Evolutionary conservation across 2,329 filamentous ascomycete genomes (phyloP).

Genomic region (Fusarium tupiense): DNA sequence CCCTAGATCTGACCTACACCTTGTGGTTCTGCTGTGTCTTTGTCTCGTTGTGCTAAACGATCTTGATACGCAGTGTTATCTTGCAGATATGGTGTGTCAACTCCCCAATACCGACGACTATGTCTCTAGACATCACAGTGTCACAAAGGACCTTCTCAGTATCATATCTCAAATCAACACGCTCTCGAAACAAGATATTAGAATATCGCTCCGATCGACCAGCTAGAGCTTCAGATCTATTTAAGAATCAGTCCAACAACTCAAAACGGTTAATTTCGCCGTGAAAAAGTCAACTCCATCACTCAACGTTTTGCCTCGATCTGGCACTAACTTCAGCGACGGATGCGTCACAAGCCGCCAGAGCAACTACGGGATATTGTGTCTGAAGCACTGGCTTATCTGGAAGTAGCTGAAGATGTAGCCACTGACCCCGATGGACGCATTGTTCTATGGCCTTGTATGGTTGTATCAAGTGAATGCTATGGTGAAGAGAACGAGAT

Average conservation of each 20-base stretch:
- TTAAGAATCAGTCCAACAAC: rapidly evolving
- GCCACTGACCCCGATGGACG: neutral
- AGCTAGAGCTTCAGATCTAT: neutral
- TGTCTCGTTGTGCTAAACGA: too few relatives aligned
- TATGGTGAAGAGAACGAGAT: neutral
- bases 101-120: too few relatives aligned
- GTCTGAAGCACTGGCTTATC: neutral
- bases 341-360: neutral
- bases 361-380: neutral
- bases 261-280: neutral
- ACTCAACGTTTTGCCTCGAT: neutral
- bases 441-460: neutral
- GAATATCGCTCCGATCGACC: neutral
- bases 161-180: neutral
- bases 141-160: too few relatives aligned
- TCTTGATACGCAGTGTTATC: too few relatives aligned
- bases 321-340: neutral
- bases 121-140: too few relatives aligned
- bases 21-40: too few relatives aligned
- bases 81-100: too few relatives aligned
- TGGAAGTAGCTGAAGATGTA: neutral
- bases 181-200: rapidly evolving
- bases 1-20: too few relatives aligned
- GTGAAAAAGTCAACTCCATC: neutral
- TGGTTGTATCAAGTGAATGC: neutral